Percentiles rank a stretch among this genome's conserved stretches.
phyloP scores from a whole-genome alignment of 768 basidiomycete genomes.

The Hericium rajendrae region DNA sequence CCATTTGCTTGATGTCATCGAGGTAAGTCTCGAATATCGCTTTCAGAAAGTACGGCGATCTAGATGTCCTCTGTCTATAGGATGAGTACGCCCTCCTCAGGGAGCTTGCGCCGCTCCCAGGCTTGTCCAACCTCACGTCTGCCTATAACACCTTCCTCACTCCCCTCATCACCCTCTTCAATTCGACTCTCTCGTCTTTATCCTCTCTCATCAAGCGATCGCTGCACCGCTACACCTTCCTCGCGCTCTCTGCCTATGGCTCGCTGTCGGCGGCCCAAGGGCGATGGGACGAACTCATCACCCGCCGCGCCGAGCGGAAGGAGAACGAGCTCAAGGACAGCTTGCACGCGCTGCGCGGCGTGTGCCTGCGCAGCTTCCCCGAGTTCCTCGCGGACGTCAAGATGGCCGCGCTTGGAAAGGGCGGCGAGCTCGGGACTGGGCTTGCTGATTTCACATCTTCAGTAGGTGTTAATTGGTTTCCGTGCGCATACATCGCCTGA shows the following conservation, averaged over 20 bases:
- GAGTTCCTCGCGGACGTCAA: constrained; percentile 78
- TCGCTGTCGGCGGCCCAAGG: constrained; percentile 45
- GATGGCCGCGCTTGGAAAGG: constrained; percentile 43
- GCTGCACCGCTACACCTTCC: constrained; percentile 69
- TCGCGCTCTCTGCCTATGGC: constrained; percentile 66
- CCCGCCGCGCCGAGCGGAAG: constrained; percentile 33
- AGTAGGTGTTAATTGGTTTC: constrained; percentile 25
- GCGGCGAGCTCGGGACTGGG: constrained; percentile 53
- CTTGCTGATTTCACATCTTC: constrained; percentile 51
- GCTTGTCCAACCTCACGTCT: constrained; percentile 38
- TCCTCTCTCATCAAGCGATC: constrained; percentile 62
- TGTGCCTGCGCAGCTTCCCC: constrained; percentile 76
- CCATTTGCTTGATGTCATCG: constrained; percentile 51
- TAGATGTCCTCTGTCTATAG: constrained; percentile 23
- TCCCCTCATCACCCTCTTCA: constrained; percentile 60
- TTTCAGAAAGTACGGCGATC: not conserved
- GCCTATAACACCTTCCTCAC: constrained; percentile 53
- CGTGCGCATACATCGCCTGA: not conserved
- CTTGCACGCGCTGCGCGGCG: constrained; percentile 47
- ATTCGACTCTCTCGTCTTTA: constrained; percentile 52
- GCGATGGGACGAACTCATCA: constrained; percentile 60
- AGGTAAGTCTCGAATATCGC: constrained; percentile 31
- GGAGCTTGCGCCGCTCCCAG: constrained; percentile 54
- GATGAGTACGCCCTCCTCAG: constrained; percentile 58
- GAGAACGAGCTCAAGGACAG: constrained; percentile 68